Evolutionary conservation across 2,329 filamentous ascomycete genomes (phyloP), one percentile per base, ranked within the genome.

Genomic region (Monosporascus cannonballus): DNA sequence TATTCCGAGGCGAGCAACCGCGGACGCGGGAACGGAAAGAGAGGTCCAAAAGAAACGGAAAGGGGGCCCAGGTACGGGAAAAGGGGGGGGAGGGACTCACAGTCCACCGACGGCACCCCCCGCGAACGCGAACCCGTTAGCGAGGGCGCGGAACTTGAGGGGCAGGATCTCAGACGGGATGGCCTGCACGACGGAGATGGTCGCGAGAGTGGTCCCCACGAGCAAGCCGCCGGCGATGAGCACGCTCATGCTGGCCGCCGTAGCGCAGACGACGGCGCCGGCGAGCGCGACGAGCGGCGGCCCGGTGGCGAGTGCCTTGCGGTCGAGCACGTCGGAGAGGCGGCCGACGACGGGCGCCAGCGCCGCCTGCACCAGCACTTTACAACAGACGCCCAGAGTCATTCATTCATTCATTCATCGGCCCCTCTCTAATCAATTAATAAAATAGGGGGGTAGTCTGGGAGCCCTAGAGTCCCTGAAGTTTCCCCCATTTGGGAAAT

Each of bases 141-240:
- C 78, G 6, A 82, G 60, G 17, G 79, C 72, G n/a, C 79, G 72
- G 55, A 46, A 46, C 47, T 49, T 25, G 24, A 24, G 59, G 1
- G 79, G 79, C 34, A 83, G 61, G 24, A 83, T 77, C 64, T 83
- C 79, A 2, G 76, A 75, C 0, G 78, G 78, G 30, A 83, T 82
- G 0, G 79, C 73, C 61, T 82, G 68, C 5, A 81, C 76, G 50
- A 83, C 79, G 11, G 77, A 70, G 39, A 81, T 78, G 0, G 78
- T 81, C 1, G 76, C 67, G 30, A 83, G 70, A 0, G 79, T 81
- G 2, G 69, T 69, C 24, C 79, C 79, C 46, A 81, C 79, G n/a
- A 82, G 66, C 5, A 83, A 74, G 11, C 79, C 77, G n/a, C 79
- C 79, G 7, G 75, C 78, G 50, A 81, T 79, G 3, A 82, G 67